These are phyloP conservation scores for Yarrowia galli DNA, from an alignment of 1,139 yeast species.

Conservation along the genomic window DNA sequence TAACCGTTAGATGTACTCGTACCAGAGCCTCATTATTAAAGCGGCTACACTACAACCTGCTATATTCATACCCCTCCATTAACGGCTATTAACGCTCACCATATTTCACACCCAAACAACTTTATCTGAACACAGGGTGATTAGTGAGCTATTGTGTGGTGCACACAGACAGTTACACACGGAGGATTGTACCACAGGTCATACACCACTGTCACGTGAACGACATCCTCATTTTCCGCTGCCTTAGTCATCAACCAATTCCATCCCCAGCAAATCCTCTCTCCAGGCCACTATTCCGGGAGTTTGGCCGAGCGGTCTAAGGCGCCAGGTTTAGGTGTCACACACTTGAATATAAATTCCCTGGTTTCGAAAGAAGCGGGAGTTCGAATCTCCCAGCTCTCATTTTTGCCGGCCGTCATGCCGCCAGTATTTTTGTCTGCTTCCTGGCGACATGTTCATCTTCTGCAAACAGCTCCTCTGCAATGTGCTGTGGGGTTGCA, in stretches of 20 bases:
- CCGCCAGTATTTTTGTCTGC: not conserved
- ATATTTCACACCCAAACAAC: conserved; percentile 1
- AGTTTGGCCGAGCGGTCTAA: conserved; percentile 39
- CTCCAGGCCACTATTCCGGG: conserved; percentile 1
- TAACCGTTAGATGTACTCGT: too few species aligned
- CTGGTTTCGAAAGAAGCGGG: conserved; percentile 39
- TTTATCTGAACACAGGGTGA: not conserved
- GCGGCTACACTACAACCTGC: too few species aligned
- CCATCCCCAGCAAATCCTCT: not conserved
- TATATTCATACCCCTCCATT: not conserved
- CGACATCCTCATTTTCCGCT: not conserved
- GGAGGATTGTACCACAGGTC: too few species aligned
- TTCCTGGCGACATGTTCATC: not conserved
- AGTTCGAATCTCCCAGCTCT: conserved; percentile 39
- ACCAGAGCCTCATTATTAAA: too few species aligned
- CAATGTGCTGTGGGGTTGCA: not conserved
- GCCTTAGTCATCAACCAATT: not conserved
- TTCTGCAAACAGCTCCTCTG: not conserved
- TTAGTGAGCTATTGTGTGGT: not conserved
- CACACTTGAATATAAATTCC: conserved; percentile 35
- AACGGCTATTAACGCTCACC: not conserved
- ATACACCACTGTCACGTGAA: not conserved
- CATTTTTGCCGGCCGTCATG: conserved; percentile 11
- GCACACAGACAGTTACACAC: too few species aligned
- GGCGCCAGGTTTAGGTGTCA: conserved; percentile 39